Evolutionary conservation across 2,329 filamentous ascomycete species (phyloP).

Genomic region (Sporothrix variecibatus): DNA sequence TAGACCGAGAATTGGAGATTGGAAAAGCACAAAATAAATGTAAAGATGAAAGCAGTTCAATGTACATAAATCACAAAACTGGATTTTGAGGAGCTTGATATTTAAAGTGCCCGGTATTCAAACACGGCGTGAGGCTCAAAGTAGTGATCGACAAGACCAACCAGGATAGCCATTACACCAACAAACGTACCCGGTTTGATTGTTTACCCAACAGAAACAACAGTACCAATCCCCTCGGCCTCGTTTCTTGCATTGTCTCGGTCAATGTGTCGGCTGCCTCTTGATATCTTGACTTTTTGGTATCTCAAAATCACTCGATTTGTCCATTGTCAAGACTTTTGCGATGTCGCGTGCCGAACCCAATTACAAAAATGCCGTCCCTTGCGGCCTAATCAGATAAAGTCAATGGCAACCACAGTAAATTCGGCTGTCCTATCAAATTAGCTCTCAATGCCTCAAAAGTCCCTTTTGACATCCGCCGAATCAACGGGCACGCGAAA

Average conservation of each 20-base stretch:
- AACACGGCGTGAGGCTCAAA: neutral
- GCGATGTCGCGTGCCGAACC: neutral
- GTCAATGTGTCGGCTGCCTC: neutral
- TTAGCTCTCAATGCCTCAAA: neutral
- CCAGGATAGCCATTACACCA: neutral
- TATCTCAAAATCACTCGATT: neutral
- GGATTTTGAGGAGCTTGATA: neutral
- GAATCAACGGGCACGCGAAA: slow-evolving; percentile 17
- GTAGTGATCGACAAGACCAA: neutral
- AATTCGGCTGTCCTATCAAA: too few species aligned
- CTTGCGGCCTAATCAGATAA: neutral
- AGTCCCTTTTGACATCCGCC: neutral
- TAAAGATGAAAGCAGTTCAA: neutral
- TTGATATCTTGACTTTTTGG: neutral
- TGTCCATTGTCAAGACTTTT: neutral
- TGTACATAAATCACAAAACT: neutral
- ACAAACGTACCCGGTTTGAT: neutral
- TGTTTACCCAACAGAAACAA: neutral
- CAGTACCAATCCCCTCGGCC: neutral
- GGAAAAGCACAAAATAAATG: neutral
- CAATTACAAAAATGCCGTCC: neutral
- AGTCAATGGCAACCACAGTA: neutral
- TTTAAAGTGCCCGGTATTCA: neutral
- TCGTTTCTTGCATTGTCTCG: neutral
- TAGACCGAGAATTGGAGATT: neutral